Conservation (phyloP, 495 filamentous ascomycete species). For the Tetracladium setigerum region DNA sequence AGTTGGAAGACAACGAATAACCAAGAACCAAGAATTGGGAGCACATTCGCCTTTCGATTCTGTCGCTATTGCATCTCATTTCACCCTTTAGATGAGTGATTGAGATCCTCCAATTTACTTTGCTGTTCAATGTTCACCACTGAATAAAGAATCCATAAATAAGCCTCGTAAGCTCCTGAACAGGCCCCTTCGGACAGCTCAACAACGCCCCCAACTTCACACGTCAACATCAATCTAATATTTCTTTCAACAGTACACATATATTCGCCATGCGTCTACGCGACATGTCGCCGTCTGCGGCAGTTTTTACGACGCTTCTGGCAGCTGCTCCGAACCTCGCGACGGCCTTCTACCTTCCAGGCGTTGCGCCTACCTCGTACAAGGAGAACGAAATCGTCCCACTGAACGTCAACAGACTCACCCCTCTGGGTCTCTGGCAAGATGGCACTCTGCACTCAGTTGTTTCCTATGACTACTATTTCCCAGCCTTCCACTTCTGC, state of each 20-base stretch:
- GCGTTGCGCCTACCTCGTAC: constrained; percentile 92
- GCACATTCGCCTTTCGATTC: background rate
- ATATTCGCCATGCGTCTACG: constrained; percentile 36
- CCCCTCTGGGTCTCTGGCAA: constrained; percentile 64
- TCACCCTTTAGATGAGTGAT: no score
- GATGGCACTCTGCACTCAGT: constrained; percentile 83
- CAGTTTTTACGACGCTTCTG: constrained; percentile 37
- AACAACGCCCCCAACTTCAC: no score
- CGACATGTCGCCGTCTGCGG: constrained; percentile 38
- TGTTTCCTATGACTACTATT: constrained; percentile 92
- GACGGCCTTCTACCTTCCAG: constrained; percentile 88
- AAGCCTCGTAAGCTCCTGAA: constrained; percentile 15
- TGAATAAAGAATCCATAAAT: no score
- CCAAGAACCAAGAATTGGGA: background rate
- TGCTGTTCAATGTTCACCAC: no score
- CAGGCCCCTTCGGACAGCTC: no score
- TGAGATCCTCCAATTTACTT: no score
- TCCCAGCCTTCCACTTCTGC: constrained; percentile 80
- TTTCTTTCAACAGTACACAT: constrained; percentile 7
- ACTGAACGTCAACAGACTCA: constrained; percentile 86
- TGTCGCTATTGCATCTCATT: background rate
- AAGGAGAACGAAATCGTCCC: constrained; percentile 67
- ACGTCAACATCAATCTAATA: no score
- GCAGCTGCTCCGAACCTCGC: constrained; percentile 46
- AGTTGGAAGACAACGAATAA: background rate